Conservation (phyloP, 441 rosid species). For the Kokia cookei region DNA sequence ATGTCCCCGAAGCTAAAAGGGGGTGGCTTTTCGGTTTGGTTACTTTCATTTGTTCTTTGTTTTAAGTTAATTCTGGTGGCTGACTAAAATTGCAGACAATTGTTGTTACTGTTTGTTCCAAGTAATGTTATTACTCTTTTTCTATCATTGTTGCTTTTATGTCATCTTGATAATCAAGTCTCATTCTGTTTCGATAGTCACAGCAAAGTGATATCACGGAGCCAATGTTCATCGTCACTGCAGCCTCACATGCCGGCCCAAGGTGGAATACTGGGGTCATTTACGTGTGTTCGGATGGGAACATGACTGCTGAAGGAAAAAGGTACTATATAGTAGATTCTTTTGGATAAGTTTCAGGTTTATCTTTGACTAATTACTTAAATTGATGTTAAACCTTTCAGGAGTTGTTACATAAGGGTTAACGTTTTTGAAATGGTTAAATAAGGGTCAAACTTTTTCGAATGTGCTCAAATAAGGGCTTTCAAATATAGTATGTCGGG, state of each 20-base stretch:
- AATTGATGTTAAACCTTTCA: too few relatives aligned
- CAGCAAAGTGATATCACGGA: neutral
- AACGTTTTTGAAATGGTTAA: too few relatives aligned
- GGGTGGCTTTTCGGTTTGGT: constrained; percentile 27
- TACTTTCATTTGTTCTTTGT: constrained; percentile 14
- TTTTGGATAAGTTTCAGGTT: neutral
- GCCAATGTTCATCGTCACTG: neutral
- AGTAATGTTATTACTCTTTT: constrained; percentile 23
- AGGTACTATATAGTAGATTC: neutral
- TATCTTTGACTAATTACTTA: too few relatives aligned
- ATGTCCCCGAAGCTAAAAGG: constrained; percentile 14
- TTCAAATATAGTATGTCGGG: too few relatives aligned
- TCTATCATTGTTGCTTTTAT: neutral
- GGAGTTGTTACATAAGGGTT: too few relatives aligned
- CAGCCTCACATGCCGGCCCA: neutral
- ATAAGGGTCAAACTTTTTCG: too few relatives aligned
- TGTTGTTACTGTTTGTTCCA: constrained; percentile 27
- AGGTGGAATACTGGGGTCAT: neutral
- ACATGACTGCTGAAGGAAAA: too few relatives aligned
- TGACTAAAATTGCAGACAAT: constrained; percentile 27
- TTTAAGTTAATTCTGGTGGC: constrained; percentile 29
- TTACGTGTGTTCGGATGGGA: too few relatives aligned
- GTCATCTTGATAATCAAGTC: neutral
- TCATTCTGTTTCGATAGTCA: neutral
- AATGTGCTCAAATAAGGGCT: too few relatives aligned